Evolutionary conservation across 2,329 filamentous ascomycete genomes (phyloP).

Genomic region (Neurospora sp.): DNA sequence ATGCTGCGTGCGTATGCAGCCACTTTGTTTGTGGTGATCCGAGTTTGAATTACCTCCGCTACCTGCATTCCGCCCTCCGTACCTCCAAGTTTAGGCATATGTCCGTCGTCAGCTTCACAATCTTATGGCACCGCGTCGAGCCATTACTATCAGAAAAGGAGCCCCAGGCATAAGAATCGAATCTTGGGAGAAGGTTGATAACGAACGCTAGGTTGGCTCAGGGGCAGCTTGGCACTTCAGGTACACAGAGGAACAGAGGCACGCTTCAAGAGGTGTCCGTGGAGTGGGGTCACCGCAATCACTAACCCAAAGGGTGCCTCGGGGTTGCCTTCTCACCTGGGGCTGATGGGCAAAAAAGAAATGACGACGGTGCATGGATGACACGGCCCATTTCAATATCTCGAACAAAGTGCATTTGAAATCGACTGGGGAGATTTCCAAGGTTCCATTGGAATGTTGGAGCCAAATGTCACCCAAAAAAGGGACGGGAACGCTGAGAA

Average conservation of each 20-base stretch:
- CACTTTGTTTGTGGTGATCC: background rate
- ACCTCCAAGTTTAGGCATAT: background rate
- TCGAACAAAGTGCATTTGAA: background rate
- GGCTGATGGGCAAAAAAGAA: constrained; percentile 3
- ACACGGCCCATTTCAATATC: constrained; percentile 2
- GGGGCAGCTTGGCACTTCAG: background rate
- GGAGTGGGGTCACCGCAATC: background rate
- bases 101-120: background rate
- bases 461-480: background rate
- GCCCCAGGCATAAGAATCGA: background rate
- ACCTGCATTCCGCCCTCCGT: background rate
- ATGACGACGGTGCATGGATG: constrained; percentile 4
- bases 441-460: background rate
- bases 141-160: background rate
- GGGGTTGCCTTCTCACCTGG: background rate
- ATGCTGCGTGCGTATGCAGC: background rate
- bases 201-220: background rate
- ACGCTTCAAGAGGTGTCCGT: background rate
- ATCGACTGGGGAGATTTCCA: background rate
- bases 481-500: background rate
- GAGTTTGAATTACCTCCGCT: background rate
- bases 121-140: background rate
- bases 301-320: background rate
- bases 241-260: background rate
- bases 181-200: background rate